phyloP scores from a whole-genome alignment of 306 rosid genomes.

The Pyrus pyrifolia region DNA sequence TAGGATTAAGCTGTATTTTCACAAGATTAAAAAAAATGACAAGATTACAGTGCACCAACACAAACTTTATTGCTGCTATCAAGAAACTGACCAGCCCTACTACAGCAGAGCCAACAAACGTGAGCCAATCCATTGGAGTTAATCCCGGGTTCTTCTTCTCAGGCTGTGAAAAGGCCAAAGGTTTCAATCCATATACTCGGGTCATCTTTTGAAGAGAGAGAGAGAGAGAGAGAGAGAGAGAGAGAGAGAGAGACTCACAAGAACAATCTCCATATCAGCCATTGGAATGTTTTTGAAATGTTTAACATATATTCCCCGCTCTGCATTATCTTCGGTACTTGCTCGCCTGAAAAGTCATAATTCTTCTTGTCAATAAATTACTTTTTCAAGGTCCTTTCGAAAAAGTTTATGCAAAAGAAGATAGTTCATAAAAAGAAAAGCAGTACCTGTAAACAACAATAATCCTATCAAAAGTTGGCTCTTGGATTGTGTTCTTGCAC shows the following conservation, averaged over 20 bases:
- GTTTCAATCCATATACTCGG: background rate
- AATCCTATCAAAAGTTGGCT: conserved; percentile 93
- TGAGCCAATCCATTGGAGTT: conserved; percentile 99
- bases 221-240: conserved; percentile 1
- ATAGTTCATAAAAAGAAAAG: background rate
- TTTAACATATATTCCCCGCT: conserved; percentile 78
- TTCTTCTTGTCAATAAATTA: background rate
- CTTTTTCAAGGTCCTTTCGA: background rate
- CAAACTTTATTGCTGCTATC: background rate
- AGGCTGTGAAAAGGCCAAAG: conserved; percentile 59
- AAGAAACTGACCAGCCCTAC: conserved; percentile 80
- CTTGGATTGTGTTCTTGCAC: conserved; percentile 75
- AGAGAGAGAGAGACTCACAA: conserved; percentile 44
- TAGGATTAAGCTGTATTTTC: background rate
- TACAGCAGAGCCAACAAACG: conserved; percentile 71
- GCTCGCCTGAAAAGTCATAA: conserved; percentile 51
- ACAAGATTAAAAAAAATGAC: conserved; percentile 4
- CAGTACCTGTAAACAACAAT: conserved; percentile 85
- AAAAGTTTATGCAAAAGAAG: background rate
- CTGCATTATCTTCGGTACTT: conserved; percentile 31
- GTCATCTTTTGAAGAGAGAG: background rate
- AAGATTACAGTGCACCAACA: background rate
- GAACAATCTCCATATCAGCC: conserved; percentile 98
- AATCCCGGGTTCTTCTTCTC: conserved; percentile 96
- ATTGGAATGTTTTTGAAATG: conserved; percentile 86